Conservation (phyloP, 2,329 filamentous ascomycete genomes). For the Ophiostoma angusticollis region DNA sequence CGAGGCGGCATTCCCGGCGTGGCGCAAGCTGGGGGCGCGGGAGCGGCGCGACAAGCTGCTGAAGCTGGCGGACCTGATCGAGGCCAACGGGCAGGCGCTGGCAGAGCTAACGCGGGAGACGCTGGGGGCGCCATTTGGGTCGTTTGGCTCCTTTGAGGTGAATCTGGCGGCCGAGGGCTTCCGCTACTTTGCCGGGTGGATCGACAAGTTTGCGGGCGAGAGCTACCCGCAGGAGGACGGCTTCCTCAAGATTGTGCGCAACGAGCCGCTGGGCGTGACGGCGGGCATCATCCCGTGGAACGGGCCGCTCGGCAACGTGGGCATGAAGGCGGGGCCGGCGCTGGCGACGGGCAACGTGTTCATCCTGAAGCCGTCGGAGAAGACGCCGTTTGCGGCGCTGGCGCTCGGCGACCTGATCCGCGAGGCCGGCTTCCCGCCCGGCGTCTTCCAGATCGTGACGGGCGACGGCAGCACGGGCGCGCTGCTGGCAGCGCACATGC, state of each 20-base stretch:
- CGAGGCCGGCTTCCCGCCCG: constrained; percentile 30
- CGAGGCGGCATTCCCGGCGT: constrained; percentile 56
- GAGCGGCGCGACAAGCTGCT: constrained; percentile 40
- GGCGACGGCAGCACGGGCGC: constrained; percentile 24
- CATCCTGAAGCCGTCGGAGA: constrained; percentile 31
- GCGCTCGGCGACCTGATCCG: constrained; percentile 24
- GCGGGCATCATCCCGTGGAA: constrained; percentile 28
- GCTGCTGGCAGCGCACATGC: constrained; percentile 14
- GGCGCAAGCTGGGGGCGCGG: constrained; percentile 64
- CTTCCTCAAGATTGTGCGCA: constrained; percentile 28
- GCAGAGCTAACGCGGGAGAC: constrained; percentile 30
- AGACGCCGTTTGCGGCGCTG: constrained; percentile 26
- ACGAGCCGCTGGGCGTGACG: constrained; percentile 22
- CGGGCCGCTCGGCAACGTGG: constrained; percentile 22
- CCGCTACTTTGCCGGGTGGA: constrained; percentile 32
- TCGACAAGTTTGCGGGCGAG: constrained; percentile 26
- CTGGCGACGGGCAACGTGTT: constrained; percentile 30
- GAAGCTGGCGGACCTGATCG: constrained; percentile 31
- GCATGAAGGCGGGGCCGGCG: constrained; percentile 28
- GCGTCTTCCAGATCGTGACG: constrained; percentile 28
- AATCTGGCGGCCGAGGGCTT: constrained; percentile 32
- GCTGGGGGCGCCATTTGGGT: constrained; percentile 18
- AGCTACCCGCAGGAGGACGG: constrained; percentile 32
- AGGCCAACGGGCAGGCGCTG: constrained; percentile 23
- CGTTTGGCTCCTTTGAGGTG: constrained; percentile 32